Conservation (phyloP, 768 basidiomycete species). For the Strobilomyces echinocephalus region DNA sequence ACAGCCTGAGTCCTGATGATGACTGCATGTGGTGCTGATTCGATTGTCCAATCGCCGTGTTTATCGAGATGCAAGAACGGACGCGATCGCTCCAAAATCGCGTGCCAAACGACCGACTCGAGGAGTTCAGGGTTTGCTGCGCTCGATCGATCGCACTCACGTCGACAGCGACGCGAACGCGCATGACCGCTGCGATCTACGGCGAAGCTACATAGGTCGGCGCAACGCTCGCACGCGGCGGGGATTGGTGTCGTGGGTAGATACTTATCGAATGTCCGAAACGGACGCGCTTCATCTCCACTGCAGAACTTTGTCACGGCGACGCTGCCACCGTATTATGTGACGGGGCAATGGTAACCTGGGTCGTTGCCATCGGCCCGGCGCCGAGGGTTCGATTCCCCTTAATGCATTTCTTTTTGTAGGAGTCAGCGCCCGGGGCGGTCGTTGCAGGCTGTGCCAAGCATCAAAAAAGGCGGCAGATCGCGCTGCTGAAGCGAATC, state of each 20-base stretch:
- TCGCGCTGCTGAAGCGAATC: too few species aligned
- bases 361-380: conserved; percentile 75
- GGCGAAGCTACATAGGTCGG: too few species aligned
- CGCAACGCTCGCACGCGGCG: too few species aligned
- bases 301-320: too few species aligned
- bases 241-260: conserved; percentile 28
- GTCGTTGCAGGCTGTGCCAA: too few species aligned
- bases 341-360: conserved; percentile 48
- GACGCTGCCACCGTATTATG: too few species aligned
- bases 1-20: not conserved
- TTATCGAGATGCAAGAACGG: not conserved
- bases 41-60: not conserved
- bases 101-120: not conserved
- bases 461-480: too few species aligned
- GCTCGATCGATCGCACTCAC: not conserved
- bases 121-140: not conserved
- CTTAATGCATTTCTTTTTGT: conserved; percentile 19
- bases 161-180: too few species aligned
- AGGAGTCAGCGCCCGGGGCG: too few species aligned
- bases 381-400: conserved; percentile 73
- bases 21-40: not conserved
- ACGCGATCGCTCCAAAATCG: not conserved
- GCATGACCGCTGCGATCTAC: not conserved
- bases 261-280: too few species aligned
- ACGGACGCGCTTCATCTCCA: too few species aligned